Conservation (phyloP, 1,139 yeast genomes). For the Citeromyces hawaiiensis region DNA sequence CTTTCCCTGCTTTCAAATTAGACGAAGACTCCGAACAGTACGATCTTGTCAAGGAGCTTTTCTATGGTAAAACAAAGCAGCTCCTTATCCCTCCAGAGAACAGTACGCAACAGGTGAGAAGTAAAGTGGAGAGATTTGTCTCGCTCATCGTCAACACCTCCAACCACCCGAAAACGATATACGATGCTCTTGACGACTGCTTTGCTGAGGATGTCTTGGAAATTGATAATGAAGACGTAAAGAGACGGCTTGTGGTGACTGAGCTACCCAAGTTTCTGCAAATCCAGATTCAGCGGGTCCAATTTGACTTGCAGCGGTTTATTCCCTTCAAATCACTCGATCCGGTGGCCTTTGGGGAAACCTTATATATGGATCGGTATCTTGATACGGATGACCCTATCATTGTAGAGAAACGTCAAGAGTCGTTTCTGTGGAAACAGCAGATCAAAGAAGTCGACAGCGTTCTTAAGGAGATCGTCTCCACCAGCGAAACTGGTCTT, state of each 20-base stretch:
- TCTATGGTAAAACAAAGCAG: slow-evolving; percentile 64
- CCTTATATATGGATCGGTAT: slow-evolving; percentile 76
- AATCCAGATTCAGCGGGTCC: slow-evolving; percentile 86
- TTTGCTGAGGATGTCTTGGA: slow-evolving; percentile 65
- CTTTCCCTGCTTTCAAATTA: slow-evolving; percentile 51
- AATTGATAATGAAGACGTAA: slow-evolving; percentile 61
- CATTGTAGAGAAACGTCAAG: slow-evolving; percentile 36
- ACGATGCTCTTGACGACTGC: slow-evolving; percentile 80
- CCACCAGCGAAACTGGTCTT: slow-evolving; percentile 29
- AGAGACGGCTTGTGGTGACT: slow-evolving; percentile 58
- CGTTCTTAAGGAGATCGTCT: slow-evolving; percentile 26
- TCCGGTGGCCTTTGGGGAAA: slow-evolving; percentile 70
- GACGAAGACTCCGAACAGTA: slow-evolving; percentile 72
- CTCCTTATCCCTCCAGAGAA: slow-evolving; percentile 28
- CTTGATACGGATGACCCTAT: slow-evolving; percentile 56
- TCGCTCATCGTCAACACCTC: slow-evolving; percentile 76
- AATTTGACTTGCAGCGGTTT: slow-evolving; percentile 63
- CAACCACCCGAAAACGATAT: slow-evolving; percentile 77
- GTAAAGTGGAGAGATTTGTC: slow-evolving; percentile 64
- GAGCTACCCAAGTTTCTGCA: slow-evolving; percentile 74
- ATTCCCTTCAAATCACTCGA: slow-evolving; percentile 75
- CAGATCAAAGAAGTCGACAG: slow-evolving; percentile 31
- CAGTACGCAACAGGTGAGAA: slow-evolving; percentile 25
- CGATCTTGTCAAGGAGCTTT: slow-evolving; percentile 66
- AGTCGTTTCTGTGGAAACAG: slow-evolving; percentile 53